A percentile compares a stretch with the other conserved stretches of the same genome.
phyloP scores from a whole-genome alignment of 768 basidiomycete genomes.

The Mycena sanguinolenta region DNA sequence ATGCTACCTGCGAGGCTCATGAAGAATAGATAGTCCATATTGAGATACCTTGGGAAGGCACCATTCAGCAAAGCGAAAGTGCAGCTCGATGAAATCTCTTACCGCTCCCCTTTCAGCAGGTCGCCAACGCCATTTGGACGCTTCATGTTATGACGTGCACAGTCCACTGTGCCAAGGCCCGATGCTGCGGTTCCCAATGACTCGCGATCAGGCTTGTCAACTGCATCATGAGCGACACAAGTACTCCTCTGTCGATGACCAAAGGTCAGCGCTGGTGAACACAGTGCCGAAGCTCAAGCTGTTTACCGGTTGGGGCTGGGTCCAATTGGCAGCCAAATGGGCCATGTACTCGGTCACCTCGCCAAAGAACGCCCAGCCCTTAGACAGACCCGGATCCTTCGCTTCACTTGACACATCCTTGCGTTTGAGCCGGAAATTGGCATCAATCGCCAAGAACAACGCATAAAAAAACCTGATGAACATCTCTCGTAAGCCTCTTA shows the following conservation, averaged over 20 bases:
- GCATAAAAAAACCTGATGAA: not conserved
- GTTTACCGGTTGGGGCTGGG: not conserved
- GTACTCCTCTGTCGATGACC: too few species aligned
- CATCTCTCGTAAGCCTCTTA: too few species aligned
- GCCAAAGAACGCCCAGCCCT: not conserved
- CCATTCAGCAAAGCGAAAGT: too few species aligned
- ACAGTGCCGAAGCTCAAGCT: not conserved
- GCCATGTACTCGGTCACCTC: not conserved
- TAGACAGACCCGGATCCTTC: not conserved
- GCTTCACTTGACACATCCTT: not conserved
- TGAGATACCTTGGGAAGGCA: too few species aligned
- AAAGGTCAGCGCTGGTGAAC: too few species aligned
- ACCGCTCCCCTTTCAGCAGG: conserved; percentile 18
- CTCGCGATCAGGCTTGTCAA: too few species aligned
- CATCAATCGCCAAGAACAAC: not conserved
- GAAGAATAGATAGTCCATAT: too few species aligned
- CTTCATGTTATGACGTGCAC: not conserved
- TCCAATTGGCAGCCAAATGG: not conserved
- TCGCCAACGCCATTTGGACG: not conserved
- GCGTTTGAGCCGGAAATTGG: not conserved
- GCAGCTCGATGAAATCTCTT: too few species aligned
- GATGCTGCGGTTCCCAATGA: too few species aligned
- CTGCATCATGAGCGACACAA: too few species aligned
- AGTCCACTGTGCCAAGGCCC: not conserved
- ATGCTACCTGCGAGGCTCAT: too few species aligned